Evolutionary conservation across 352 stramenopile genomes (phyloP).

Genomic region (Phytophthora sansomeana): DNA sequence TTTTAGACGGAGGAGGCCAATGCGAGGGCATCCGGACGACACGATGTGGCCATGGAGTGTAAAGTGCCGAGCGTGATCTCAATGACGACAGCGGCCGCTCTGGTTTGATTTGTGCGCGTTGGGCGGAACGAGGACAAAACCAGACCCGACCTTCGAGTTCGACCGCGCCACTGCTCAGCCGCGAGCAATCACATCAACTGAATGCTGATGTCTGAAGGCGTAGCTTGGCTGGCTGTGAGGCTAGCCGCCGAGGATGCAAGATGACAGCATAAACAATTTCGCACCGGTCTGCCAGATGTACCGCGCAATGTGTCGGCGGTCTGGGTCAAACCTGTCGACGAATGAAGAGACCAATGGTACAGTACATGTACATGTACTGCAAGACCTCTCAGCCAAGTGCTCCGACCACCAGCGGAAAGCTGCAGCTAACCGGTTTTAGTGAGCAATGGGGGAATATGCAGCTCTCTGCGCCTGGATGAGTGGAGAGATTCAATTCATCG

Average conservation of each 20-base stretch:
- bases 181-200: conserved; percentile 20
- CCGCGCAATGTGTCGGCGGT: neutral
- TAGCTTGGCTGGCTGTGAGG: neutral
- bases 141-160: conserved; percentile 1
- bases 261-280: conserved; percentile 11
- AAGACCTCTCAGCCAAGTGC: too few species aligned
- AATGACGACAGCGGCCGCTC: conserved; percentile 36
- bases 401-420: neutral
- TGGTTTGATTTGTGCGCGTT: conserved; percentile 25
- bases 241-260: neutral
- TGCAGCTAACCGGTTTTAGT: conserved; percentile 2
- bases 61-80: conserved; percentile 27
- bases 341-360: neutral
- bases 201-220: conserved; percentile 1
- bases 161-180: neutral
- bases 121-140: conserved; percentile 34
- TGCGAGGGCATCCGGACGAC: conserved; percentile 6
- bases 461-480: neutral
- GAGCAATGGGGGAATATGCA: neutral
- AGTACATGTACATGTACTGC: neutral
- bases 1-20: neutral
- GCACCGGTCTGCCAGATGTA: neutral
- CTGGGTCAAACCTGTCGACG: conserved; percentile 2
- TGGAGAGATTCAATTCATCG: neutral
- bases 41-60: conserved; percentile 25